Conservation (phyloP, 176 grass and related monocot species). For the Hyparrhenia diplandra region DNA sequence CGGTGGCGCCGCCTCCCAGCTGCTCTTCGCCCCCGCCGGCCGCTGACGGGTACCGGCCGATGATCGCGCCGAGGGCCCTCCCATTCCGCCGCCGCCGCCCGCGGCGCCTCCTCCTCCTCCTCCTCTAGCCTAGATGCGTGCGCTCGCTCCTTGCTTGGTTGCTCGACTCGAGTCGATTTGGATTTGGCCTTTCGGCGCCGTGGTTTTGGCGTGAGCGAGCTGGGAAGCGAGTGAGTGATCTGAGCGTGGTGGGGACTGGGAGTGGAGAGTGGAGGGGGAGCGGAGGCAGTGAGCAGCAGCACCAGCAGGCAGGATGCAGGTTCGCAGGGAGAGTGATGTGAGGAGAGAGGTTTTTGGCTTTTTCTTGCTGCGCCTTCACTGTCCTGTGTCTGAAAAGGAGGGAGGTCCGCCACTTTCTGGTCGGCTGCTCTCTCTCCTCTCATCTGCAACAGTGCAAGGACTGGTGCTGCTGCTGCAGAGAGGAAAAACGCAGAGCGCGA, state of each 20-base stretch:
- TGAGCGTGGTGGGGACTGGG: not conserved
- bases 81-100: constrained; percentile 34
- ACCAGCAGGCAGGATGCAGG: too few relatives aligned
- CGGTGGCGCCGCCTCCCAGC: constrained; percentile 12
- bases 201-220: not conserved
- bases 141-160: not conserved
- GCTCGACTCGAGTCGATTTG: constrained; percentile 6
- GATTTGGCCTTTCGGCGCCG: not conserved
- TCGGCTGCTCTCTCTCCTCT: too few relatives aligned
- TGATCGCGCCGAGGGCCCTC: constrained; percentile 96
- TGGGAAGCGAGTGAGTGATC: not conserved
- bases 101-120: not conserved
- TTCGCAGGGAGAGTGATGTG: not conserved
- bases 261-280: not conserved
- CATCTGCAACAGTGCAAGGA: too few relatives aligned
- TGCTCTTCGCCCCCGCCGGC: constrained; percentile 36
- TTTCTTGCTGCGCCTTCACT: not conserved
- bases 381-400: too few relatives aligned
- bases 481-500: too few relatives aligned
- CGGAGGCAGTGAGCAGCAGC: too few relatives aligned
- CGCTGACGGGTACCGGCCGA: constrained; percentile 74
- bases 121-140: not conserved
- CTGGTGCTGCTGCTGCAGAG: too few relatives aligned
- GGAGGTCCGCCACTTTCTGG: too few relatives aligned
- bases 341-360: not conserved